Base-by-base conservation (phyloP, 371 early-diverging fungal genomes). In the Choanephora cucurbitarum region DNA sequence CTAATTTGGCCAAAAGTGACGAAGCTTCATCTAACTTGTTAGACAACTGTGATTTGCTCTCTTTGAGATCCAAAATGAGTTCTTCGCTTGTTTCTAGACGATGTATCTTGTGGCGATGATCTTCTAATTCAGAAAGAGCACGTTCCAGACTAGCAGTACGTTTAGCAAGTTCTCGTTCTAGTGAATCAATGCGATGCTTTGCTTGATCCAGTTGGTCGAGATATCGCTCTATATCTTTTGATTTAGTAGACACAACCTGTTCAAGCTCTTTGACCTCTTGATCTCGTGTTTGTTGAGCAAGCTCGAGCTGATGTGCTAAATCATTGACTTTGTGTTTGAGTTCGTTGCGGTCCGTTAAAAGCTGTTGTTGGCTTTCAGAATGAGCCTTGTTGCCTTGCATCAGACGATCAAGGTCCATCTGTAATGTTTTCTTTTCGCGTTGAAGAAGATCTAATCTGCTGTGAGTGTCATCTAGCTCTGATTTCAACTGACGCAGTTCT, bases 21-120 rank as follows among this genome's bases (percentile, higher is more conserved):
- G 49, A 49, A 18, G 49, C 43, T 33, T 61, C 51, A 2, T 61
- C 39, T 3, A 61, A 41, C 32, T 49, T 33, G 4, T 45, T 23
- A 3, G 56, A 18, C 10, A 61, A 18, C 5, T 45, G 21, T 4
- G 47, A 55, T 33, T 61, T 61, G 18, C 37, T 50, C 4, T 32
- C 34, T 2, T 34, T 49, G 0, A 57, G 33, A 22, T 51, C 37
- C 0, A 23, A 13, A 17, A 50, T 49, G 0, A 44, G 14, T 28
- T 50, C 51, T 31, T 61, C 52, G 6, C 23, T 52, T 5, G 45
- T 21, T 40, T 45, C 33, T 0, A 21, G 22, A 17, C 23, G 44
- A 11, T 45, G 39, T 4, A 49, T 8, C 10, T 43, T 22, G 2
- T 32, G 17, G 10, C 52, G 61, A 23, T 34, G n/a, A 34, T 44